Evolutionary conservation across 2,329 filamentous ascomycete species (phyloP), one percentile per base, ranked within the genome.

Genomic region (Apiospora pterosperma): DNA sequence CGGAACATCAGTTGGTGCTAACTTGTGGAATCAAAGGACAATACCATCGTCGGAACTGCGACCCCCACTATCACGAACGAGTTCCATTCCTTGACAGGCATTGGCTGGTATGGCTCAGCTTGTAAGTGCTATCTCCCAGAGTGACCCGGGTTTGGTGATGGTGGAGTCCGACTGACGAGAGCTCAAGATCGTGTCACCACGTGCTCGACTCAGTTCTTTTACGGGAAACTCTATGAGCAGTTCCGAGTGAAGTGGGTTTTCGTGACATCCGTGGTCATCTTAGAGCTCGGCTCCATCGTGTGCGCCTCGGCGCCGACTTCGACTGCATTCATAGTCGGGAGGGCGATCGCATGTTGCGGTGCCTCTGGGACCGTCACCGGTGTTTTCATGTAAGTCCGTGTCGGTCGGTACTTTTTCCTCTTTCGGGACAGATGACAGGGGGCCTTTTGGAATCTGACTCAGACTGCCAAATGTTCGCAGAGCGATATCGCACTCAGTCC

Each of bases 241-340:
- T 78, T 74, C 68, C 72, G 73, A 52, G 68, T 79, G 65, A 78
- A 78, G 64, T 58, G 60, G n/a, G 68, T 72, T 61, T 77, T 76
- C 63, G 66, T 78, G 21, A 36, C 64, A 16, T 68, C 72, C 38
- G 71, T 79, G 36, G n/a, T 72, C 23, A 69, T 79, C 21, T 79
- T 79, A 65, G 77, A 79, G 69, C 65, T 77, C 48, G 78, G 79
- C 1, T 80, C 76, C 5, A 74, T 76, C 31, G 66, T 81, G 39
- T 81, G 79, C 64, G 79, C 77, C 12, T 75, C 77, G 1, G 79
- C 79, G 16, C 77, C 78, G 14, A 77, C 64, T 64, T 79, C 77
- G 3, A 67, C 74, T n/a, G 75, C 75, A 16, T 77, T 81, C 61
- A 80, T 81, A 34, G 28, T 80, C 39, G 79, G 80, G 5, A 74